Evolutionary conservation across 2,329 filamentous ascomycete genomes (phyloP).

Genomic region (Verticillium nubilum): DNA sequence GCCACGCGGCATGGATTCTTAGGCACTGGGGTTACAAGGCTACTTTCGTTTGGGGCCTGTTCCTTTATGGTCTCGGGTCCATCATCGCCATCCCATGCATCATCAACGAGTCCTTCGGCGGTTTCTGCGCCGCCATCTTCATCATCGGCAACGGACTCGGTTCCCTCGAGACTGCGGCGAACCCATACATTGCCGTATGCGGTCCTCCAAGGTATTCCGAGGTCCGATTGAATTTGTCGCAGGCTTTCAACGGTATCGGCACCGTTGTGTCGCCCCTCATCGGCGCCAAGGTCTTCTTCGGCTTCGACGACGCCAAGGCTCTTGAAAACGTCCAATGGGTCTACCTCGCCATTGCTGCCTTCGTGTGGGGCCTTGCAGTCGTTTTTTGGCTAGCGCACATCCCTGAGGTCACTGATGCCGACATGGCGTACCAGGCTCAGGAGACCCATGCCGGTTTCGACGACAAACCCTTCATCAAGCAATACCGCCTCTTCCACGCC

Average conservation of each 20-base stretch:
- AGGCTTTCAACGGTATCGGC: conserved; percentile 72
- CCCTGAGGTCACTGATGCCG: conserved; percentile 66
- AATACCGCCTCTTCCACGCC: conserved; percentile 71
- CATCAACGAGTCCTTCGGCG: conserved; percentile 60
- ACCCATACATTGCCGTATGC: conserved; percentile 63
- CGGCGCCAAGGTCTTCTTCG: conserved; percentile 69
- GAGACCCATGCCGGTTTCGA: conserved; percentile 47
- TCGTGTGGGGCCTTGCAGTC: conserved; percentile 60
- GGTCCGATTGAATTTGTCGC: conserved; percentile 69
- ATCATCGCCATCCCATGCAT: conserved; percentile 50
- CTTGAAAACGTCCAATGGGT: conserved; percentile 70
- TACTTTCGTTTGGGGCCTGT: conserved; percentile 58
- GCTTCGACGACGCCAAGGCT: conserved; percentile 47
- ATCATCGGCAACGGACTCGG: conserved; percentile 69
- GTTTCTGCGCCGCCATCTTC: conserved; percentile 68
- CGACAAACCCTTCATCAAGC: conserved; percentile 60
- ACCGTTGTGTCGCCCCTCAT: conserved; percentile 68
- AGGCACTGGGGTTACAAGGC: conserved; percentile 60
- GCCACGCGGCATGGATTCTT: conserved; percentile 57
- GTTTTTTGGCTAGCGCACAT: conserved; percentile 62
- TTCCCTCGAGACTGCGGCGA: conserved; percentile 71
- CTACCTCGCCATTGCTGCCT: conserved; percentile 66
- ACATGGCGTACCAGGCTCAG: conserved; percentile 58
- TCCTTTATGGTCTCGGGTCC: conserved; percentile 58
- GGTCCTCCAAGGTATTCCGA: conserved; percentile 66